phyloP scores from a whole-genome alignment of 2,329 filamentous ascomycete species.

The Cladosporium sp. region DNA sequence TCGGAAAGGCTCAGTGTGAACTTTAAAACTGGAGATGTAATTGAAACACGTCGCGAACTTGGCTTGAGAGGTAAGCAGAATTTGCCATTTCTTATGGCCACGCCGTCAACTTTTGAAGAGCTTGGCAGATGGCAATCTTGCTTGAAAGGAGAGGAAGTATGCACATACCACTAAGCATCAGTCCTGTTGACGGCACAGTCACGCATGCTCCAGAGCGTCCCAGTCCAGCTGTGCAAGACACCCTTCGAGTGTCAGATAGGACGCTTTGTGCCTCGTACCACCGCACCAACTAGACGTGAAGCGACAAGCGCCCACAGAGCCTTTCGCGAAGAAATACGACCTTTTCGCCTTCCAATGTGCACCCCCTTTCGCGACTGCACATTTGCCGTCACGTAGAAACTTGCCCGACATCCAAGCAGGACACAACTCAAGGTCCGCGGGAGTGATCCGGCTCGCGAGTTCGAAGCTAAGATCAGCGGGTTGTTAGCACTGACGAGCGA shows the following conservation, averaged over 20 bases:
- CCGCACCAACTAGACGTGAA: neutral
- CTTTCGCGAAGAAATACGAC: neutral
- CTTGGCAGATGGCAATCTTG: neutral
- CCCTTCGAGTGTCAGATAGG: neutral
- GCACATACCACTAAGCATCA: neutral
- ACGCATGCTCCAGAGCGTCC: neutral
- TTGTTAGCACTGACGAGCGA: neutral
- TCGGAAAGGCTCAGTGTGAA: neutral
- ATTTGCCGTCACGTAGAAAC: neutral
- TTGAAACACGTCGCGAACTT: neutral
- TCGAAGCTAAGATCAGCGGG: neutral
- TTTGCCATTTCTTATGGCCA: neutral
- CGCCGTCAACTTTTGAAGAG: neutral
- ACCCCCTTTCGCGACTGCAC: neutral
- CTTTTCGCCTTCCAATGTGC: neutral
- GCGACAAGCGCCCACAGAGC: neutral
- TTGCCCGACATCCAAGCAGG: neutral
- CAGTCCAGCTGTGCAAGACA: neutral
- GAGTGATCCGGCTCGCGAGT: neutral
- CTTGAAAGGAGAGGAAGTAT: neutral
- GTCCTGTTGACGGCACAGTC: neutral
- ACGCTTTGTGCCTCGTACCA: neutral
- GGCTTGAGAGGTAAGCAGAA: neutral
- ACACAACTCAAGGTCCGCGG: neutral
- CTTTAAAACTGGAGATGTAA: neutral